These are phyloP conservation scores for Phytophthora foliorum DNA, from an alignment of 352 stramenopile species.

Conservation along the genomic window DNA sequence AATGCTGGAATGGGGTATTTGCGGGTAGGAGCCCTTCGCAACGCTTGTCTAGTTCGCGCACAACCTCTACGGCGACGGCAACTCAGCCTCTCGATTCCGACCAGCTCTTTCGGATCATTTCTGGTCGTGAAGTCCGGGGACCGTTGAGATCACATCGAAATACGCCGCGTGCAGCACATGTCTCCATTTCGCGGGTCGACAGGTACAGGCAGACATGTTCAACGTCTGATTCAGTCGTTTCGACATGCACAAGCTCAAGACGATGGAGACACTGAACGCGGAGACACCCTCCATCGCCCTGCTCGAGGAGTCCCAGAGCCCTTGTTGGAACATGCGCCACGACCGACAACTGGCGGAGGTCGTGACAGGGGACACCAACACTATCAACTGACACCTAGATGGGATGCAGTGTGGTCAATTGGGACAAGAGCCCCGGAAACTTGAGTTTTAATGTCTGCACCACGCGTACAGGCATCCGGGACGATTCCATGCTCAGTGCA, in stretches of 20 bases:
- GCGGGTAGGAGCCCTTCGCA: constrained; percentile 3
- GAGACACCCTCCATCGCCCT: too few species aligned
- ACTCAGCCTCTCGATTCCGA: not conserved
- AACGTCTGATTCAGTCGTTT: constrained; percentile 3
- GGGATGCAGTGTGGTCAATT: constrained; percentile 31
- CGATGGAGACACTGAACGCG: too few species aligned
- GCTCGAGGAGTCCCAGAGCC: constrained; percentile 10
- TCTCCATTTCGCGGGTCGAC: constrained; percentile 7
- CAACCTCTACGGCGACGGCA: constrained; percentile 10
- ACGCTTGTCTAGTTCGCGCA: not conserved
- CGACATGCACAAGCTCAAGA: too few species aligned
- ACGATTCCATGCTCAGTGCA: constrained; percentile 38
- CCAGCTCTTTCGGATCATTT: constrained; percentile 6
- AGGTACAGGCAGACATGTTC: not conserved
- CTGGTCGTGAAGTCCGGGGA: constrained; percentile 4
- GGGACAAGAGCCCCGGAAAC: constrained; percentile 36
- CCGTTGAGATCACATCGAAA: constrained; percentile 20
- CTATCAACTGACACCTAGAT: constrained; percentile 50
- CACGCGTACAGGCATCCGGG: constrained; percentile 25
- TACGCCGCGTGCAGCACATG: constrained; percentile 3
- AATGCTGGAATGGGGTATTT: too few species aligned
- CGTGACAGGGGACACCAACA: constrained; percentile 23
- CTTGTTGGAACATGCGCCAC: constrained; percentile 43
- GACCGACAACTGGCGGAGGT: constrained; percentile 44
- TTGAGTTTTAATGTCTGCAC: constrained; percentile 46